phyloP scores from a whole-genome alignment of 2,329 filamentous ascomycete genomes.

The Bisporella sp. region DNA sequence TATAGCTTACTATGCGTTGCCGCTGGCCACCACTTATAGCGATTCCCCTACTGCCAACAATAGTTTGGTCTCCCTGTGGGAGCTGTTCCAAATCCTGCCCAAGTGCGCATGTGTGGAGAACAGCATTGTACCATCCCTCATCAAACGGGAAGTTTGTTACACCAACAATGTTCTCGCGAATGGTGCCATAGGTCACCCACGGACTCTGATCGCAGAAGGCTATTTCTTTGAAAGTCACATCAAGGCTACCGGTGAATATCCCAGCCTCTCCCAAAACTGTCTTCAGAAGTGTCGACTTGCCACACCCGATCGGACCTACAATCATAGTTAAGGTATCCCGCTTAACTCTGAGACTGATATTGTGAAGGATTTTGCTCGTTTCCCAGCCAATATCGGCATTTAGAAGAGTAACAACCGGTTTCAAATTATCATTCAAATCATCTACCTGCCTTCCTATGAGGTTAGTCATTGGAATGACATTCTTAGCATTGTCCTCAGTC shows the following conservation, averaged over 20 bases:
- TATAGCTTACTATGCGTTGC: slow-evolving; percentile 11
- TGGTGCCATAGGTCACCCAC: slow-evolving; percentile 35
- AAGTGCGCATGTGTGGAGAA: slow-evolving; percentile 16
- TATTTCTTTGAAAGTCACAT: slow-evolving; percentile 10
- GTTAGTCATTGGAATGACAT: no score
- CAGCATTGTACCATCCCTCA: slow-evolving; percentile 17
- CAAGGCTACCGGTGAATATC: slow-evolving; percentile 3
- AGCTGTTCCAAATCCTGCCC: slow-evolving; percentile 16
- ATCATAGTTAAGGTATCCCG: slow-evolving; percentile 13
- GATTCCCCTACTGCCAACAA: slow-evolving; percentile 22
- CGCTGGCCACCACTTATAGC: slow-evolving; percentile 23
- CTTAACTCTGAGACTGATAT: slow-evolving; percentile 5
- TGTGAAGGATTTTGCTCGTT: slow-evolving; percentile 3
- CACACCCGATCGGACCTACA: slow-evolving; percentile 22
- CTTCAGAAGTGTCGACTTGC: slow-evolving; percentile 22
- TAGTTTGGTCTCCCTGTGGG: slow-evolving; percentile 20
- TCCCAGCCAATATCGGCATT: neutral
- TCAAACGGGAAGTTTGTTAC: slow-evolving; percentile 13
- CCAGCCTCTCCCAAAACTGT: slow-evolving; percentile 18
- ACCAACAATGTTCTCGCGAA: slow-evolving; percentile 14
- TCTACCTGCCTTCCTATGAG: no score
- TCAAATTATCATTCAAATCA: no score
- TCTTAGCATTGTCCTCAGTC: no score
- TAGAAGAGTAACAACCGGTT: no score
- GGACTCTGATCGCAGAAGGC: slow-evolving; percentile 38